Base-by-base conservation (phyloP, 306 rosid genomes). In the Luffa aegyptiaca region DNA sequence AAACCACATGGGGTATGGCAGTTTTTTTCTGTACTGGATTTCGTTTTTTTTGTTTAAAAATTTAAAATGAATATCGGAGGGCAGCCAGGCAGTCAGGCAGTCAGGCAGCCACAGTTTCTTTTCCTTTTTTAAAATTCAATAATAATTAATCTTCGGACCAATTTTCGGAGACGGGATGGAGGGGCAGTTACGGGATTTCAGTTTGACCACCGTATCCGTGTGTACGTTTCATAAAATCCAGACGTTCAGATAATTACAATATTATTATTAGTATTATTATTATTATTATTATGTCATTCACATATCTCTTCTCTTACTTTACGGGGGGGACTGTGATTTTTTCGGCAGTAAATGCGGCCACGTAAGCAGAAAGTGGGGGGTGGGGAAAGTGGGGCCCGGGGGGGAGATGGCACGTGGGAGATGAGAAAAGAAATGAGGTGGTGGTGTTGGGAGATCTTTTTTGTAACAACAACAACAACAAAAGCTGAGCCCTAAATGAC, bases 1-100 rank as follows among this genome's bases (percentile, higher is more conserved):
- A 74, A 31, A 56, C 35, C 80, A 76, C 79, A 76, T 52, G 79
- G 89, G 83, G 51, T 36, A 8, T 85, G 87, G 80, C 93, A 87
- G 93, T 84, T 84, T 81, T 84, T 83, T 78, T 49, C 33, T 71
- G 75, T 69, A 80, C 75, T 77, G 75, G 89, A 82, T 88, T 85
- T 81, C 16, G 63, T 41, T 69, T 69, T 69, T 75, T 75, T 56
- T 55, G 16, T 11, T n/a, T n/a, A 26, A 26, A 26, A 26, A 26
- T 12, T 37, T 16, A 7, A 36, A 17, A 10, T 37, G 37, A 65
- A 65, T 65, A 63, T 63, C 41, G 17, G 26, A 17, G 11, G 61
- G 2, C 61, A 55, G 26, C 44, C 69, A 16, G 57, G 57, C 20
- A 37, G 41, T 3, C 41, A 37, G 41, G 2, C 57, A 12, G 52